These are phyloP conservation scores for Aristolochia contorta DNA, from an alignment of 164 flowering plant species.

Conservation along the genomic window DNA sequence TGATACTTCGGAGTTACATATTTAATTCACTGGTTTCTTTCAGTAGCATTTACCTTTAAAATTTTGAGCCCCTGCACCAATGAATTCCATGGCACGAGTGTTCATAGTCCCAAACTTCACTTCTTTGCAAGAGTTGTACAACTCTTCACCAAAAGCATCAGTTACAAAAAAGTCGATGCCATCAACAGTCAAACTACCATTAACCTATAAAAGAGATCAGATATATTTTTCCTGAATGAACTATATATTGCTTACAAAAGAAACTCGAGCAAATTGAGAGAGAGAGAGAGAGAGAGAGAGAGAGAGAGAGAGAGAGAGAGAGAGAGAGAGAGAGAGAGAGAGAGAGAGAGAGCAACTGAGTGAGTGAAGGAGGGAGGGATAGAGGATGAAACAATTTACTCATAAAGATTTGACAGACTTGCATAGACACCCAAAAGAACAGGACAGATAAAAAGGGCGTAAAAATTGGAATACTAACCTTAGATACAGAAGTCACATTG, in stretches of 20 bases:
- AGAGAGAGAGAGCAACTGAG: no score
- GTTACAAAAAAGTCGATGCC: conserved; percentile 75
- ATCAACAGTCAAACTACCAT: conserved; percentile 63
- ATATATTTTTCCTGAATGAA: no score
- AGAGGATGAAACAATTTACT: no score
- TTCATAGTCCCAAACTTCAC: conserved; percentile 97
- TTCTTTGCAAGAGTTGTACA: conserved; percentile 93
- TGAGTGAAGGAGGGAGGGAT: no score
- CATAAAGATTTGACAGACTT: no score
- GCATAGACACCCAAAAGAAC: background rate
- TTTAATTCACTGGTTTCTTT: background rate
- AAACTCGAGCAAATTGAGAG: no score
- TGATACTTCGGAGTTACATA: background rate
- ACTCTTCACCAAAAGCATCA: conserved; percentile 81
- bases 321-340: no score
- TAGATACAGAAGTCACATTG: conserved; percentile 71
- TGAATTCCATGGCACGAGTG: conserved; percentile 68
- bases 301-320: no score
- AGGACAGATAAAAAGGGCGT: background rate
- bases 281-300: no score
- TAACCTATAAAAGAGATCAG: conserved; percentile 39
- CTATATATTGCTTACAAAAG: no score
- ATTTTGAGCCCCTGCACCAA: conserved; percentile 90
- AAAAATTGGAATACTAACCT: conserved; percentile 34
- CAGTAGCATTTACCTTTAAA: conserved; percentile 48